Evolutionary conservation across 2,329 filamentous ascomycete genomes (phyloP).

Genomic region (Clathrospora elynae): DNA sequence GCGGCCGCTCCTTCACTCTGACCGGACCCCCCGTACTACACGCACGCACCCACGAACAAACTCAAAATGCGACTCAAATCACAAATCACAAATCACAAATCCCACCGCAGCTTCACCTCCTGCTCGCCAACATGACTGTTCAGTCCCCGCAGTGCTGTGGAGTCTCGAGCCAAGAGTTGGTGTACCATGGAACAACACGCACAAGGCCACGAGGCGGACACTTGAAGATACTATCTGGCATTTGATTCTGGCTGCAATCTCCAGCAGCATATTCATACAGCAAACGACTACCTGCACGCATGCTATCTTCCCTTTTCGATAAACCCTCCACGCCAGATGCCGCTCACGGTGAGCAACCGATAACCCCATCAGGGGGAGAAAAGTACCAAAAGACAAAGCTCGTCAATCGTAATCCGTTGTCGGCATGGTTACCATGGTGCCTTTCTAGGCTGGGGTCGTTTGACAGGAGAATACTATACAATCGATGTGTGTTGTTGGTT

Average conservation of each 20-base stretch:
- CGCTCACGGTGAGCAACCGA: conserved; percentile 5
- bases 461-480: conserved; percentile 31
- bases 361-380: conserved; percentile 11
- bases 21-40: background rate
- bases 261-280: conserved; percentile 27
- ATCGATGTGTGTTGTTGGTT: conserved; percentile 18
- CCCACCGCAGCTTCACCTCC: too few relatives aligned
- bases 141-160: background rate
- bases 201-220: background rate
- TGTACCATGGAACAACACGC: conserved; percentile 8
- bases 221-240: conserved; percentile 15
- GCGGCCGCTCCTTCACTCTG: conserved; percentile 6
- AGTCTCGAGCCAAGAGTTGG: conserved; percentile 6
- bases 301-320: conserved; percentile 7
- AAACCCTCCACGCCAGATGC: conserved; percentile 11
- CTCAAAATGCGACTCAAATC: background rate
- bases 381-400: conserved; percentile 28
- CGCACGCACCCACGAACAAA: background rate
- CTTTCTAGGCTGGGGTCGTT: conserved; percentile 10
- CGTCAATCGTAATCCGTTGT: conserved; percentile 31
- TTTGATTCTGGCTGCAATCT: conserved; percentile 15
- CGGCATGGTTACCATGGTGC: conserved; percentile 16
- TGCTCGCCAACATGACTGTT: background rate
- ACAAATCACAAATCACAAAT: too few relatives aligned
- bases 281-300: conserved; percentile 12